Conservation (phyloP, 2,329 filamentous ascomycete species). For the Pyricularia pennisetigena region DNA sequence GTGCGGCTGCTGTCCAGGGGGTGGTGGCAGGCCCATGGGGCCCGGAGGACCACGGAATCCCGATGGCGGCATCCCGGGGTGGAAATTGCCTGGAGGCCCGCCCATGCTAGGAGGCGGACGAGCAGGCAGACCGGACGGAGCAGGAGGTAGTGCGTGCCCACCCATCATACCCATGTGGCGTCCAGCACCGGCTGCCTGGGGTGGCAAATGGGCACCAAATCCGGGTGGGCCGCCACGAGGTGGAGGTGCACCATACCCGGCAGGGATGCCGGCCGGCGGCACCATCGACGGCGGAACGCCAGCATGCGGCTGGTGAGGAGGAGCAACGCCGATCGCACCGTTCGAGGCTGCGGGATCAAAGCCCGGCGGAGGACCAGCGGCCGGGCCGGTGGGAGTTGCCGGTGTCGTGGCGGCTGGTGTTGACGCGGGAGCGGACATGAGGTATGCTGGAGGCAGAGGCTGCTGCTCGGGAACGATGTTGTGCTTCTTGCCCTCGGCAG, state of each 20-base stretch:
- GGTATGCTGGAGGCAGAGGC: constrained; percentile 64
- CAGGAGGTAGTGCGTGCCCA: constrained; percentile 31
- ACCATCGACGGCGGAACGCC: constrained; percentile 10
- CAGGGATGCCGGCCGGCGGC: constrained; percentile 19
- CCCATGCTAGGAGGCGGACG: constrained; percentile 37
- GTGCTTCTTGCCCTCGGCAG: constrained; percentile 85
- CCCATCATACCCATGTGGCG: constrained; percentile 11
- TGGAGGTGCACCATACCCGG: constrained; percentile 22
- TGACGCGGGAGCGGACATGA: constrained; percentile 29
- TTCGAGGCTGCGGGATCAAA: neutral
- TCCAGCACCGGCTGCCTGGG: constrained; percentile 9
- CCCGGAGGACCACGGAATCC: constrained; percentile 16
- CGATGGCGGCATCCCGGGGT: constrained; percentile 26
- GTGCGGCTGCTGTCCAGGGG: neutral
- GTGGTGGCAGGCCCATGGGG: constrained; percentile 17
- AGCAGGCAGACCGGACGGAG: constrained; percentile 39
- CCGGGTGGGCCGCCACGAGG: neutral
- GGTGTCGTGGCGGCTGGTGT: constrained; percentile 13
- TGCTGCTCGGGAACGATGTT: constrained; percentile 79
- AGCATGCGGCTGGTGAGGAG: constrained; percentile 8
- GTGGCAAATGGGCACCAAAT: neutral
- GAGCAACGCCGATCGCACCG: neutral
- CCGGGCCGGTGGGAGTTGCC: constrained; percentile 12
- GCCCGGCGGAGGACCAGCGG: constrained; percentile 11
- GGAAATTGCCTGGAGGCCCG: constrained; percentile 33